Base-by-base conservation (phyloP, 768 basidiomycete species). In the Mycena crocata region DNA sequence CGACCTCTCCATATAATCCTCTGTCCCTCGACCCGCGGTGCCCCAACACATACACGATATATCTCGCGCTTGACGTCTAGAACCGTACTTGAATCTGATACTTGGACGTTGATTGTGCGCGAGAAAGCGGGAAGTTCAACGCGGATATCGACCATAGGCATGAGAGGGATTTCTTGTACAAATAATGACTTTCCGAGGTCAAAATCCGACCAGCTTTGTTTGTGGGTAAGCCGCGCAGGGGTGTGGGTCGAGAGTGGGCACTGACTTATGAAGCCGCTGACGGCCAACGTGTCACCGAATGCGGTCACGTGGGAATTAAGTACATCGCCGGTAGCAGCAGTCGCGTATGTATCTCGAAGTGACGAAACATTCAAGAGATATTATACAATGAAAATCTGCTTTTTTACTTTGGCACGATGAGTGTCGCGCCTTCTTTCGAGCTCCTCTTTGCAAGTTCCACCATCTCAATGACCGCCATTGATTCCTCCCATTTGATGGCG, bases 111-210 rank as follows among this genome's bases (percentile, higher is more conserved):
- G 75, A 94, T 91, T 10, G 92, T 92, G 69, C 83, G 86, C 56
- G 89, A 87, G 74, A 90, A 88, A 34, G 91, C 84, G n/a, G 93
- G 92, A 35, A 94, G 83, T 75, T 94, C 93, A 66, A 94, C 87
- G 65, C 85, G 88, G 57, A 94, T 78, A 70, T 82, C 77, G 70
- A 86, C 79, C 71, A 77, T 67, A 51, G 81, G 80, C 83, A 84
- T 84, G n/a, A n/a, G n/a, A n/a, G n/a, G n/a, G n/a, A n/a, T n/a
- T n/a, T n/a, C n/a, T n/a, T n/a, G n/a, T n/a, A n/a, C n/a, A n/a
- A n/a, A n/a, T n/a, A n/a, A n/a, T n/a, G n/a, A n/a, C n/a, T n/a
- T n/a, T n/a, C n/a, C n/a, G n/a, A n/a, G n/a, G n/a, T n/a, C n/a
- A n/a, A n/a, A n/a, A n/a, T n/a, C n/a, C n/a, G n/a, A n/a, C n/a